Evolutionary conservation across 345 rosid genomes (phyloP).

Genomic region (Eucalyptus regnans): DNA sequence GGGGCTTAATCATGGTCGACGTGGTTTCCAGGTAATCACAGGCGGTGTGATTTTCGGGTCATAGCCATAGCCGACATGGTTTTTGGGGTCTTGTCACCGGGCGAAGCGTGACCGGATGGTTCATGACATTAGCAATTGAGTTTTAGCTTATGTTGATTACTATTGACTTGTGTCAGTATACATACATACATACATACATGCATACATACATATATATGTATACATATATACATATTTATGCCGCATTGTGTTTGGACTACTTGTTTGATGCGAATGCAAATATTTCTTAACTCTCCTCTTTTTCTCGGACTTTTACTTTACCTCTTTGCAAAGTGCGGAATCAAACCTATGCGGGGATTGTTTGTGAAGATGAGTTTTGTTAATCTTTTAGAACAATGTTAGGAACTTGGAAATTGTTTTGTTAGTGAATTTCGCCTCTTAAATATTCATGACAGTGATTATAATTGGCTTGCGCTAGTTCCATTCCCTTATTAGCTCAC

Average conservation of each 20-base stretch:
- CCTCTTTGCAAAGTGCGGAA: too few species aligned
- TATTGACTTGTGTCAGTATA: neutral
- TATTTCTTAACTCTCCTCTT: too few species aligned
- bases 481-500: too few species aligned
- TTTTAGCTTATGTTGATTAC: neutral
- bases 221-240: too few species aligned
- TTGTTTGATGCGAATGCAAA: too few species aligned
- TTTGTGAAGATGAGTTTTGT: neutral
- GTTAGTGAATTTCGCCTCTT: neutral
- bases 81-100: neutral
- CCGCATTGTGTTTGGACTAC: too few species aligned
- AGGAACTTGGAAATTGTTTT: neutral
- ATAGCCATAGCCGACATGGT: too few species aligned
- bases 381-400: neutral
- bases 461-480: neutral
- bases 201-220: too few species aligned
- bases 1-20: neutral
- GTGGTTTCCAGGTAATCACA: neutral
- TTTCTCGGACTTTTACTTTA: too few species aligned
- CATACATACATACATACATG: too few species aligned
- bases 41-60: too few species aligned
- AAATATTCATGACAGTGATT: neutral
- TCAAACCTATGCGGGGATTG: neutral
- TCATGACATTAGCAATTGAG: neutral
- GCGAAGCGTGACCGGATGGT: too few species aligned